Evolutionary conservation across 495 filamentous ascomycete species (phyloP).

Genomic region (Xylaria nigripes): DNA sequence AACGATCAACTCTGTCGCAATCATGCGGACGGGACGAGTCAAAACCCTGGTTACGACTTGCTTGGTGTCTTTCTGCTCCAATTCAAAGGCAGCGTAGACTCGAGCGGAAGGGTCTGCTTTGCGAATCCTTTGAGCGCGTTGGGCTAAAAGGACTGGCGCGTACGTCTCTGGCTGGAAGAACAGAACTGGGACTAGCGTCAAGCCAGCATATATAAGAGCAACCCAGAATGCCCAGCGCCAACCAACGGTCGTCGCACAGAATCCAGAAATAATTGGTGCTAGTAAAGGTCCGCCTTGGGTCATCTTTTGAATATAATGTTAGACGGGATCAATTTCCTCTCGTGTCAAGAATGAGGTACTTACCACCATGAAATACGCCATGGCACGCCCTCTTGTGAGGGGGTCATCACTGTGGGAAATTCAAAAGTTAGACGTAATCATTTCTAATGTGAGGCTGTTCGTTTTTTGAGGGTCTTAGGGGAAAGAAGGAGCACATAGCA

Average conservation of each 20-base stretch:
- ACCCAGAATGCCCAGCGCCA: slow-evolving; percentile 65
- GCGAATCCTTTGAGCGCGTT: slow-evolving; percentile 46
- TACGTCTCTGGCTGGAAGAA: slow-evolving; percentile 56
- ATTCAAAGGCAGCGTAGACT: slow-evolving; percentile 28
- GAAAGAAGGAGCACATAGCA: neutral
- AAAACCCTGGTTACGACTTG: slow-evolving; percentile 33
- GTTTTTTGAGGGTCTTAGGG: neutral
- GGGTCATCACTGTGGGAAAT: slow-evolving; percentile 34
- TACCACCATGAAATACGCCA: slow-evolving; percentile 62
- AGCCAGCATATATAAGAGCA: slow-evolving; percentile 49
- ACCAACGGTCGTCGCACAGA: slow-evolving; percentile 44
- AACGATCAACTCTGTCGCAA: slow-evolving; percentile 40
- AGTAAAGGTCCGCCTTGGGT: slow-evolving; percentile 60
- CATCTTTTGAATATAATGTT: slow-evolving; percentile 35
- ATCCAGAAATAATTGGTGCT: slow-evolving; percentile 62
- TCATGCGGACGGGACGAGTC: slow-evolving; percentile 36
- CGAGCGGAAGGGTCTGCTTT: slow-evolving; percentile 34
- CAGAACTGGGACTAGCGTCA: slow-evolving; percentile 34
- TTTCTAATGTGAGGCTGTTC: neutral
- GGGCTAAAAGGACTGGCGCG: slow-evolving; percentile 48
- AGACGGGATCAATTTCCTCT: slow-evolving; percentile 1
- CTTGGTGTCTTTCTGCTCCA: slow-evolving; percentile 25
- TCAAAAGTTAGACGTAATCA: slow-evolving; percentile 23
- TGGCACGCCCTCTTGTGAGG: slow-evolving; percentile 54
- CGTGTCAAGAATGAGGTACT: slow-evolving; percentile 19